Base-by-base conservation (phyloP, 148 eudicot species). In the Camellia japonica region DNA sequence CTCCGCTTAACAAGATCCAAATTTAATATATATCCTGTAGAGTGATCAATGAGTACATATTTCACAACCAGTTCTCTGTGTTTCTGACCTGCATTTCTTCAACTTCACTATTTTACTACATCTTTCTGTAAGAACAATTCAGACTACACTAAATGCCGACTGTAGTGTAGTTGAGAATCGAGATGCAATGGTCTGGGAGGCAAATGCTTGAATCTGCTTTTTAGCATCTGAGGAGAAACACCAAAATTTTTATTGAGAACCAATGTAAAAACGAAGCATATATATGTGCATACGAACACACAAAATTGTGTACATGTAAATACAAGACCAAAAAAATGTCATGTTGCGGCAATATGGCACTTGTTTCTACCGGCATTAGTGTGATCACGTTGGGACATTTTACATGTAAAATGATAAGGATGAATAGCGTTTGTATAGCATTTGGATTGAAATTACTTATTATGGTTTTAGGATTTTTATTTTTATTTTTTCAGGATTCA, bases 171-270 rank as follows among this genome's bases (percentile, higher is more conserved):
- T 93, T 65, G 96, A 67, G 78, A 95, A 77, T 55, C 94, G 97
- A 85, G 93, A 88, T 74, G 99, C 91, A 76, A 95, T 79, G 77
- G 97, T 93, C 89, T 93, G 97, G 30, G 99, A 84, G 77, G 99
- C 99, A 86, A 93, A 95, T 80, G 90, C 91, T 81, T 95, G 99
- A 76, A 95, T 79, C 90, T 95, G 99, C 87, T 95, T 95, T 91
- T 93, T 95, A 64, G 99, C 99, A 93, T 96, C 99, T 96, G 95
- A 73, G 67, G 43, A 73, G 77, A 83, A 78, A 10, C 65, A 62
- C 8, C 72, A 38, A 73, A 3, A 5, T 83, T 13, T 41, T 20
- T 58, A 61, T 75, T 60, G 59, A 44, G 52, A 75, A 61, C 14
- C 41, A 69, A 71, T 54, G 8, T 30, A 68, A 11, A 73, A 46